These are phyloP conservation scores for Citeromyces siamensis DNA, from an alignment of 1,139 yeast genomes.

Conservation along the genomic window DNA sequence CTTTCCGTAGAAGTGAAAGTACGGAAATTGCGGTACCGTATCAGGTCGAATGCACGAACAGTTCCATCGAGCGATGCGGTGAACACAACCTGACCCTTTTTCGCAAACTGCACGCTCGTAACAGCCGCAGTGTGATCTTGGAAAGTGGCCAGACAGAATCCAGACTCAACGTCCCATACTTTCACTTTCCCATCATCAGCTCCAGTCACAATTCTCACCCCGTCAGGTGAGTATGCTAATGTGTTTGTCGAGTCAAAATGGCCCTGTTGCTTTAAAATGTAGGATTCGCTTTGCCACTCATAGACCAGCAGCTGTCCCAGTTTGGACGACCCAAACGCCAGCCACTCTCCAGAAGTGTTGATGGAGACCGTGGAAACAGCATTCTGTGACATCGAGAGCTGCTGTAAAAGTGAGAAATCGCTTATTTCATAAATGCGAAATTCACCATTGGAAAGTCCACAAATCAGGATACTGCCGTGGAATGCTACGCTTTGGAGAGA, in stretches of 20 bases:
- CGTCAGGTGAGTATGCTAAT: conserved; percentile 88
- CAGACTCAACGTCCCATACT: conserved; percentile 91
- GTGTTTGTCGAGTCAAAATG: conserved; percentile 88
- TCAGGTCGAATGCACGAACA: conserved; percentile 91
- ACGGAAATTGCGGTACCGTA: conserved; percentile 87
- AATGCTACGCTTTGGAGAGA: conserved; percentile 77
- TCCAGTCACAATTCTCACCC: conserved; percentile 84
- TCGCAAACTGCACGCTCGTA: conserved; percentile 79
- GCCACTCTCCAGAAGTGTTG: conserved; percentile 89
- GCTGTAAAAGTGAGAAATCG: conserved; percentile 67
- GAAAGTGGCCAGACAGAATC: conserved; percentile 87
- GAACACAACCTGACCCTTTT: conserved; percentile 79
- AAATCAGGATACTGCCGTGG: conserved; percentile 71
- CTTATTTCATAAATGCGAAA: conserved; percentile 88
- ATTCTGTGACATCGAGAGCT: conserved; percentile 85
- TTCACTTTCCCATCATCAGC: conserved; percentile 95
- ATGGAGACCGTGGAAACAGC: conserved; percentile 74
- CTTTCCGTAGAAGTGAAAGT: conserved; percentile 88
- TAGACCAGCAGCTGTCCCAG: conserved; percentile 91
- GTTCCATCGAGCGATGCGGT: conserved; percentile 94
- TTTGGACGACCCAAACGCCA: conserved; percentile 86
- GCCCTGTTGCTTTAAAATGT: conserved; percentile 91
- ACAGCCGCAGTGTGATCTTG: conserved; percentile 86
- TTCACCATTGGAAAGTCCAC: conserved; percentile 88
- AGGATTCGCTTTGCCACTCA: conserved; percentile 98